These are phyloP conservation scores for Alternaria burnsii DNA, from an alignment of 2,329 filamentous ascomycete genomes.

Conservation along the genomic window DNA sequence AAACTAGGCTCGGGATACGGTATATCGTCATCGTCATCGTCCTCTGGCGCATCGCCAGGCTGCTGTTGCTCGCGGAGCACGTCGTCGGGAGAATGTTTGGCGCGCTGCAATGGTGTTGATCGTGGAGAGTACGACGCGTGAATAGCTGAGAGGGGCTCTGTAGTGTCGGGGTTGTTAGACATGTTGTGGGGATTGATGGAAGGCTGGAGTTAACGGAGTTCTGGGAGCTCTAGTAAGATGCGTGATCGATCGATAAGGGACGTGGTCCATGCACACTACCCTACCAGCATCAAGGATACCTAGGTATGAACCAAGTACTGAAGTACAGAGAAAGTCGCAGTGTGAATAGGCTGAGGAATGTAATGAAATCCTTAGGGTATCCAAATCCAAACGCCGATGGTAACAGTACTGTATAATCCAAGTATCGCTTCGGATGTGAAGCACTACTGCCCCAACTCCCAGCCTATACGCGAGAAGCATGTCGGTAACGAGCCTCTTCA, in stretches of 20 bases:
- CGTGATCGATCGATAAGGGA: constrained; percentile 35
- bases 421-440: not conserved
- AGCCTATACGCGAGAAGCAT: not conserved
- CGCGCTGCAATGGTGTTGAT: constrained; percentile 33
- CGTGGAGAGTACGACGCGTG: constrained; percentile 35
- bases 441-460: not conserved
- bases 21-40: constrained; percentile 37
- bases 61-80: constrained; percentile 30
- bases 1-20: constrained; percentile 47
- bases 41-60: constrained; percentile 29
- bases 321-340: not conserved
- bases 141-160: constrained; percentile 27
- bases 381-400: constrained; percentile 26
- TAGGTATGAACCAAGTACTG: not conserved
- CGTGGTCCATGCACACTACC: constrained; percentile 32
- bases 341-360: constrained; percentile 1
- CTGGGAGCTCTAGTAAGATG: constrained; percentile 27
- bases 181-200: constrained; percentile 34
- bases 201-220: constrained; percentile 35
- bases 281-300: constrained; percentile 14
- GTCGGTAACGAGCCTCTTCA: not conserved
- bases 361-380: constrained; percentile 31
- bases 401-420: constrained; percentile 4
- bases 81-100: constrained; percentile 35
- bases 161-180: constrained; percentile 36